A percentile compares a stretch with the other conserved stretches of the same genome.
phyloP scores from a whole-genome alignment of 805 yeast species.

The Helenozyma baotianmanensis region DNA sequence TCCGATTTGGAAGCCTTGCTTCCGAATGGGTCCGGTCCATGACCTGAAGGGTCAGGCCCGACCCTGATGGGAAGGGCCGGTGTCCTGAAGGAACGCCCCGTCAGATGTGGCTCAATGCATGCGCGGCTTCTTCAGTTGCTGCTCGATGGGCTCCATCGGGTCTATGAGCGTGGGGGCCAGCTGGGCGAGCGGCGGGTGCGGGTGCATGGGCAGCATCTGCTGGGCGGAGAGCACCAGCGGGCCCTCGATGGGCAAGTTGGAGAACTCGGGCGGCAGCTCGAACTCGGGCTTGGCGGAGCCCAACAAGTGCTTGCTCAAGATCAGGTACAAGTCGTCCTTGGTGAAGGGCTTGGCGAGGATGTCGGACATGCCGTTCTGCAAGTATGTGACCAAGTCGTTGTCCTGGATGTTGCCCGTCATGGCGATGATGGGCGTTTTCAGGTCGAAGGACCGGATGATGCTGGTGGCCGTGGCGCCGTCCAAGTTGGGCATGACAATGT shows the following conservation, averaged over 20 bases:
- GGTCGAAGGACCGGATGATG: conserved; percentile 79
- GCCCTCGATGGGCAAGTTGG: conserved; percentile 9
- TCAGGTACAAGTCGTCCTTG: conserved; percentile 74
- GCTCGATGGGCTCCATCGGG: conserved; percentile 11
- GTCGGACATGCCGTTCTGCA: conserved; percentile 88
- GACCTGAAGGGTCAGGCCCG: too few species aligned
- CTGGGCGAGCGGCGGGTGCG: conserved; percentile 8
- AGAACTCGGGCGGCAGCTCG: conserved; percentile 12
- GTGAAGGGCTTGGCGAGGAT: conserved; percentile 93
- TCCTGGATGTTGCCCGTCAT: conserved; percentile 90
- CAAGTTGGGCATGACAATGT: conserved; percentile 82
- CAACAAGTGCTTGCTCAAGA: conserved; percentile 69
- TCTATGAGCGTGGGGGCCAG: conserved; percentile 10
- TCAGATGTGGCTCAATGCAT: conserved; percentile 2
- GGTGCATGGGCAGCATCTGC: conserved; percentile 7
- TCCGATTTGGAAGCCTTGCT: too few species aligned
- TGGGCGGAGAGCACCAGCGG: conserved; percentile 2
- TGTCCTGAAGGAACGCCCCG: too few species aligned
- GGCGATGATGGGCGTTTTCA: conserved; percentile 84
- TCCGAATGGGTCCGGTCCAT: too few species aligned
- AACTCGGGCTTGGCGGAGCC: conserved; percentile 14
- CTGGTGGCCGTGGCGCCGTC: conserved; percentile 91
- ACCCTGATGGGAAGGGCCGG: too few species aligned
- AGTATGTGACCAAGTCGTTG: conserved; percentile 71
- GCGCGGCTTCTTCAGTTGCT: conserved; percentile 11